Base-by-base conservation (phyloP, 805 yeast genomes). In the Saturnispora dispora region DNA sequence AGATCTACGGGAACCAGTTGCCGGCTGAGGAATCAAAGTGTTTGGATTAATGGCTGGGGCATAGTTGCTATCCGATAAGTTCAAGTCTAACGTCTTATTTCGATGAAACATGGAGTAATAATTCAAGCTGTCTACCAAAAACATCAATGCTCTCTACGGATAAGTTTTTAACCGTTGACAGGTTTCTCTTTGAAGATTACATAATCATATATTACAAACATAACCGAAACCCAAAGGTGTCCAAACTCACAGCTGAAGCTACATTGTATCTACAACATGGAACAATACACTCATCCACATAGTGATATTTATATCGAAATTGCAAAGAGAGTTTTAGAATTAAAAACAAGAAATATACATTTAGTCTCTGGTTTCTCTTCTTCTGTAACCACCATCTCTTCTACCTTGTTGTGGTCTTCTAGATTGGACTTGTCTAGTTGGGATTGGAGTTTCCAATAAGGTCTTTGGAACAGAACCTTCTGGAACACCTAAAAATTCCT, bases 391-490 rank as follows among this genome's bases (percentile, higher is more conserved):
- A 70, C 81, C 76, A 71, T 79, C 77, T 71, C 78, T 79, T 69
- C 76, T 74, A 57, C 71, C 64, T 23, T 40, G 45, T 45, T 45
- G 49, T 49, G 43, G 52, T 70, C 77, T 75, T 59, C 71, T 65
- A 45, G 35, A 36, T 39, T 51, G 50, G 46, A 64, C 62, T 52
- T 61, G 76, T 73, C 83, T 78, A 74, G 82, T 82, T 74, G 93
- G 89, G 72, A 91, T 87, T 72, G 91, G 83, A 69, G 84, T 88
- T 81, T 85, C 89, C 79, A 90, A 87, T 83, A 91, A 87, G 73
- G 99, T 93, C 76, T 86, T 83, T 73, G 99, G 99, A 76, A 89
- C 91, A 75, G 93, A 85, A 78, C 89, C 95, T 77, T 87, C 95
- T 79, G 99, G 99, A 70, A 93, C 83, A 85, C 90, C 89, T 76